Conservation (phyloP, 2,329 filamentous ascomycete species). For the Thelonectria olida region DNA sequence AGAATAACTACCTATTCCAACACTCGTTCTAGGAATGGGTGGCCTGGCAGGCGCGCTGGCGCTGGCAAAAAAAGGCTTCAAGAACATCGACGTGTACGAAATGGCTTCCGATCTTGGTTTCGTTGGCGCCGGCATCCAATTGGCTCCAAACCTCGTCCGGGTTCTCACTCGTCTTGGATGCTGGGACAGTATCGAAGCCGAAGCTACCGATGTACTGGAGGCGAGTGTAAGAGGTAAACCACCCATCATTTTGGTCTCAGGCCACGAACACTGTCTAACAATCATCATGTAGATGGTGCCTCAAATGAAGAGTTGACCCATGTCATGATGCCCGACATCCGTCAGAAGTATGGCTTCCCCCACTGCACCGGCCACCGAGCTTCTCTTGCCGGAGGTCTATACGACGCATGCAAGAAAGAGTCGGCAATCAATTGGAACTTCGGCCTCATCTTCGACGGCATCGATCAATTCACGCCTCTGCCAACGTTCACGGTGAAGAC, state of each 20-base stretch:
- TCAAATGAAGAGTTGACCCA: conserved; percentile 75
- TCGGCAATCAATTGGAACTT: conserved; percentile 75
- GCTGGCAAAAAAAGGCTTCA: conserved; percentile 80
- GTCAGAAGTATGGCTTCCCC: conserved; percentile 74
- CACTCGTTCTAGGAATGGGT: conserved; percentile 72
- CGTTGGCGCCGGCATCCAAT: conserved; percentile 84
- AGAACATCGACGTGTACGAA: conserved; percentile 78
- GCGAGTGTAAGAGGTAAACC: conserved; percentile 75
- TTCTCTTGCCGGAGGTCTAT: conserved; percentile 75
- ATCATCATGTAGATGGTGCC: conserved; percentile 63
- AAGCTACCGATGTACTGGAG: conserved; percentile 75
- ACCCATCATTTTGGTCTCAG: too few species aligned
- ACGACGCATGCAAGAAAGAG: conserved; percentile 73
- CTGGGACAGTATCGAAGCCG: conserved; percentile 75
- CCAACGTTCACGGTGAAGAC: conserved; percentile 69
- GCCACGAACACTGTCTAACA: not conserved
- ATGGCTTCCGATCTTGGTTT: conserved; percentile 78
- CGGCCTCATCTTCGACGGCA: conserved; percentile 61
- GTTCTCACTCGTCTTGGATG: conserved; percentile 79
- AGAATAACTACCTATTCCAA: not conserved
- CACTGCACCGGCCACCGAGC: conserved; percentile 84
- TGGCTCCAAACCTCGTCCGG: conserved; percentile 83
- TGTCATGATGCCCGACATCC: conserved; percentile 74
- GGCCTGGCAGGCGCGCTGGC: conserved; percentile 77
- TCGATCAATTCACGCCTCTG: conserved; percentile 67